Percentiles rank a stretch among this genome's conserved stretches.
Conservation (phyloP, 371 early-diverging fungal genomes). For the Mucor piriformis region DNA sequence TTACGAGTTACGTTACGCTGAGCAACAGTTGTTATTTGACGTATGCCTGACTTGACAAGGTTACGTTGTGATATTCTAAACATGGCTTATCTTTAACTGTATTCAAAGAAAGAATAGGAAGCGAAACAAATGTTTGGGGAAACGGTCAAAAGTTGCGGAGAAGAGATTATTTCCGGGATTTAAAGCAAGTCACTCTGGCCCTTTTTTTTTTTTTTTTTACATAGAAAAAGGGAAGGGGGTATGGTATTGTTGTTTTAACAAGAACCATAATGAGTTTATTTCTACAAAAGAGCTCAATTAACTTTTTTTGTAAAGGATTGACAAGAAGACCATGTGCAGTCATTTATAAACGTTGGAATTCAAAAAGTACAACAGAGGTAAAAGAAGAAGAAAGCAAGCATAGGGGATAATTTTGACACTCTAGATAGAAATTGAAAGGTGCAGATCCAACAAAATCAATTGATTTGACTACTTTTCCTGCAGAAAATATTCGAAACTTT, state of each 20-base stretch:
- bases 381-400: not conserved
- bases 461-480: conserved; percentile 63
- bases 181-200: not conserved
- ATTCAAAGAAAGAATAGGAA: not conserved
- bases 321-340: not conserved
- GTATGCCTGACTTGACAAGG: not conserved
- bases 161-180: not conserved
- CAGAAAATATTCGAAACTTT: conserved; percentile 92
- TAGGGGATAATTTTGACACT: not conserved
- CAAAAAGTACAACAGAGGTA: conserved; percentile 39
- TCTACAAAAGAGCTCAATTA: not conserved
- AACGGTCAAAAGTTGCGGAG: too few species aligned
- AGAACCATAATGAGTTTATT: not conserved
- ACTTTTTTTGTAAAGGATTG: not conserved
- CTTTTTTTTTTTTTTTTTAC: not conserved
- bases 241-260: not conserved
- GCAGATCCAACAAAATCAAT: conserved; percentile 43
- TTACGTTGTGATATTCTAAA: conserved; percentile 1
- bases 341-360: conserved; percentile 27
- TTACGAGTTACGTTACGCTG: not conserved
- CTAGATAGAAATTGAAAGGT: conserved; percentile 49
- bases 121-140: not conserved
- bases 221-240: conserved; percentile 1
- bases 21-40: not conserved
- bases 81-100: not conserved